phyloP scores from a whole-genome alignment of 169 alveolate genomes.

The Plasmodium sp. region DNA sequence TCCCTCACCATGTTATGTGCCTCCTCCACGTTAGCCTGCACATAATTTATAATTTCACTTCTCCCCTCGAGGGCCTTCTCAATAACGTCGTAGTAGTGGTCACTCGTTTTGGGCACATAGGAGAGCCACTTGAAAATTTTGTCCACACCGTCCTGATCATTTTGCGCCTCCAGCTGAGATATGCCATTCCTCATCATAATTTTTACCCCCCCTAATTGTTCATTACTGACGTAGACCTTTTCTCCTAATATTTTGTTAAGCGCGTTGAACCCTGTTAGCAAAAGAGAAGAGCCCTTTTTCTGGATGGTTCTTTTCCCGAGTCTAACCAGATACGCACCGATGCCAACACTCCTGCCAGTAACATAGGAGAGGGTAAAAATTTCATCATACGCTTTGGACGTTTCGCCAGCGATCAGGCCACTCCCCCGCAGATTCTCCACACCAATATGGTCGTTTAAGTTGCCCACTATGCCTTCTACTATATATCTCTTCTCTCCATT shows the following conservation, averaged over 20 bases:
- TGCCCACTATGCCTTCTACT: constrained; percentile 74
- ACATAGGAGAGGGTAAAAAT: constrained; percentile 89
- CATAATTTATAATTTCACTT: neutral
- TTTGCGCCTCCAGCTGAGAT: constrained; percentile 87
- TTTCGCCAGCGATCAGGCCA: constrained; percentile 92
- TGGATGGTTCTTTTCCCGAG: constrained; percentile 90
- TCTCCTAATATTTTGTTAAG: constrained; percentile 88
- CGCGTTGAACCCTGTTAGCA: constrained; percentile 91
- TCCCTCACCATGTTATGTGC: neutral
- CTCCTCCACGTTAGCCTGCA: neutral
- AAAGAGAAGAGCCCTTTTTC: constrained; percentile 88
- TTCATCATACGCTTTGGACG: constrained; percentile 89
- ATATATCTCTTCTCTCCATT: constrained; percentile 77
- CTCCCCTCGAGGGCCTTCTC: constrained; percentile 75
- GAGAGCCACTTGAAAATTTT: constrained; percentile 86
- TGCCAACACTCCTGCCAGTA: constrained; percentile 91
- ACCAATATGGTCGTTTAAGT: constrained; percentile 83
- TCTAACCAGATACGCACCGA: constrained; percentile 91
- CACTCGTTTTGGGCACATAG: constrained; percentile 86
- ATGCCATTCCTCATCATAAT: constrained; percentile 91
- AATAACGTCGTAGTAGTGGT: constrained; percentile 81
- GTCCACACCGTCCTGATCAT: constrained; percentile 88
- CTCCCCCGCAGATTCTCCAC: constrained; percentile 90
- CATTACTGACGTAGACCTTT: constrained; percentile 90
- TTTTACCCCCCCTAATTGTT: constrained; percentile 91